These are phyloP conservation scores for Neurospora sp. DNA, from an alignment of 495 filamentous ascomycete species.

Conservation along the genomic window DNA sequence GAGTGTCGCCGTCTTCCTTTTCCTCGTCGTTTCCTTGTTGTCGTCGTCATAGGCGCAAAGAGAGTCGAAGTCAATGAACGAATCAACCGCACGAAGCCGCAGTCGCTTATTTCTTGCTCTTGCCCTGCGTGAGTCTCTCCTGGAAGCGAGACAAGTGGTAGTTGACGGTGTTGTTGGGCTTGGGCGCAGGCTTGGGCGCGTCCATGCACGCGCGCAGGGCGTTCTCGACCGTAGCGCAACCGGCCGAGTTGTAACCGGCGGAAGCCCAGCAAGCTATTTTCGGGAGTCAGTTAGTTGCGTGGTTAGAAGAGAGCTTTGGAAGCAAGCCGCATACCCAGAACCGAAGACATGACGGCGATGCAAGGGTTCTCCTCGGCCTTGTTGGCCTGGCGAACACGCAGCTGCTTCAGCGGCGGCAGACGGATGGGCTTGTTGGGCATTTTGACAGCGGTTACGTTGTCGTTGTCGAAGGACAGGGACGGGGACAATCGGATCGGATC, in stretches of 20 bases:
- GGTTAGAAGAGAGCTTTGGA: too few species aligned
- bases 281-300: too few species aligned
- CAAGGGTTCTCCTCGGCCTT: slow-evolving; percentile 68
- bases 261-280: slow-evolving; percentile 88
- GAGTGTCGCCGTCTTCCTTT: not conserved
- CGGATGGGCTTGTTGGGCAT: slow-evolving; percentile 49
- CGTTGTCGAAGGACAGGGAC: not conserved
- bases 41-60: not conserved
- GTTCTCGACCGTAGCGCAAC: slow-evolving; percentile 72
- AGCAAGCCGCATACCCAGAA: slow-evolving; percentile 52
- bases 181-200: slow-evolving; percentile 54
- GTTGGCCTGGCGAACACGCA: slow-evolving; percentile 80
- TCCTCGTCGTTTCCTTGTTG: not conserved
- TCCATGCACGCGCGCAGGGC: slow-evolving; percentile 92
- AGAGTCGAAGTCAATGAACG: not conserved
- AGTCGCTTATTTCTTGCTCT: slow-evolving; percentile 48
- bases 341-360: slow-evolving; percentile 73
- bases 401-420: slow-evolving; percentile 73
- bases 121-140: slow-evolving; percentile 59
- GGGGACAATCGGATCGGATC: slow-evolving; percentile 9
- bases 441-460: not conserved
- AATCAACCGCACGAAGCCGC: not conserved
- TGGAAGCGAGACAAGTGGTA: slow-evolving; percentile 87
- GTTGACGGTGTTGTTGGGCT: slow-evolving; percentile 81
- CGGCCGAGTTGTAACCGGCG: slow-evolving; percentile 58